These are phyloP conservation scores for Tarenaya hassleriana DNA, from an alignment of 345 rosid genomes.

Conservation along the genomic window DNA sequence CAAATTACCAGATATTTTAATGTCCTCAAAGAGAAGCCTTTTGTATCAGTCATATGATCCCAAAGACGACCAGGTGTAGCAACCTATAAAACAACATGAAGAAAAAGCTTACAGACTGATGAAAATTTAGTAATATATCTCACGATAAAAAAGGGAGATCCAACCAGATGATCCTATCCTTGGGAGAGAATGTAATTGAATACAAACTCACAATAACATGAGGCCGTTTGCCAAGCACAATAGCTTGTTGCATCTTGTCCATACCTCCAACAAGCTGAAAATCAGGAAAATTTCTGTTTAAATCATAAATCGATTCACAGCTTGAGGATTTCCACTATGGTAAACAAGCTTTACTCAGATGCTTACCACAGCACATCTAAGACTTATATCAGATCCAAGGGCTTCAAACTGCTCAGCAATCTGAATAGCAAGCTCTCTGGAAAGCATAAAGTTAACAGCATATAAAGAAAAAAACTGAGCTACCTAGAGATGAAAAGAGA, in stretches of 20 bases:
- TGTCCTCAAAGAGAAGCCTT: constrained; percentile 76
- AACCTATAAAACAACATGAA: constrained; percentile 40
- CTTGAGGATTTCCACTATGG: neutral
- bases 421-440: constrained; percentile 90
- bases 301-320: neutral
- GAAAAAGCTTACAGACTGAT: too few relatives aligned
- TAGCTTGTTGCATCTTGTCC: constrained; percentile 76
- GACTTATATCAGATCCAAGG: constrained; percentile 69
- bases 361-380: constrained; percentile 85
- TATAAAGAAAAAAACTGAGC: neutral
- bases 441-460: constrained; percentile 14
- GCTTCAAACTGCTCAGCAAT: constrained; percentile 96
- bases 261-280: constrained; percentile 93
- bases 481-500: neutral
- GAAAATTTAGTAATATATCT: neutral
- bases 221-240: constrained; percentile 73
- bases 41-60: constrained; percentile 82
- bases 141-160: neutral
- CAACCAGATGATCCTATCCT: neutral
- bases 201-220: constrained; percentile 64
- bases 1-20: constrained; percentile 76
- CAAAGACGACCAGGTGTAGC: constrained; percentile 91
- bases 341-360: neutral
- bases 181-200: neutral
- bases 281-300: neutral